Evolutionary conservation across 768 basidiomycete genomes (phyloP), one percentile per base, ranked within the genome.

Genomic region (Amanita thiersii): DNA sequence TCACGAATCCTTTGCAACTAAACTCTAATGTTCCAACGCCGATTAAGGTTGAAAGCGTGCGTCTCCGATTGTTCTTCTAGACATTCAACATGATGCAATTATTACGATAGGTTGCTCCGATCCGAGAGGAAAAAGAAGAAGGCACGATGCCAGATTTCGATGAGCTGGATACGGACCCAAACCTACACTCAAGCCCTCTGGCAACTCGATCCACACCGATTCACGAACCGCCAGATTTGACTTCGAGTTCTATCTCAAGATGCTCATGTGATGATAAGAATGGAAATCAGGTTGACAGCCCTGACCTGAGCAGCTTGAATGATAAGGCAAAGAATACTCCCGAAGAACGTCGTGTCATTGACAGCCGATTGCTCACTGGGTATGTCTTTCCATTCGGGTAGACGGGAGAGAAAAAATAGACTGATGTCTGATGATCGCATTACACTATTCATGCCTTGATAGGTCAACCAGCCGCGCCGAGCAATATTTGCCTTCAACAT

Each of bases 321-420:
- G 51, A 52, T 30, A 47, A 45, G 30, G 51, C 51, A 41, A 58
- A 56, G 26, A 67, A 28, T 28, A n/a, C 66, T 33, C 60, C 72
- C 48, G 70, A 73, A 42, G 65, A 61, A 47, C 62, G 67, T 50
- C 64, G 78, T 48, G 56, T 79, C 51, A 64, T 64, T 47, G 73
- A 71, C 46, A 66, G 70, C 43, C 64, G 75, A 55, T 63, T 62
- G 41, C 43, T 73, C 46, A 64, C 68, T 49, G 57, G 65, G 72
- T 74, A 58, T 41, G 73, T 66, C 56, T 29, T 31, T 35, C 37
- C 30, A 34, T 19, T 20, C 17, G 30, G 28, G 17, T 19, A 19
- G 21, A 29, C 19, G 37, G 24, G 29, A 17, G 14, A 25, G 25
- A 18, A 19, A 32, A 21, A 2, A 29, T 17, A n/a, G 36, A 26